Evolutionary conservation across 306 rosid species (phyloP).

Genomic region (Cucurbita ficifolia): DNA sequence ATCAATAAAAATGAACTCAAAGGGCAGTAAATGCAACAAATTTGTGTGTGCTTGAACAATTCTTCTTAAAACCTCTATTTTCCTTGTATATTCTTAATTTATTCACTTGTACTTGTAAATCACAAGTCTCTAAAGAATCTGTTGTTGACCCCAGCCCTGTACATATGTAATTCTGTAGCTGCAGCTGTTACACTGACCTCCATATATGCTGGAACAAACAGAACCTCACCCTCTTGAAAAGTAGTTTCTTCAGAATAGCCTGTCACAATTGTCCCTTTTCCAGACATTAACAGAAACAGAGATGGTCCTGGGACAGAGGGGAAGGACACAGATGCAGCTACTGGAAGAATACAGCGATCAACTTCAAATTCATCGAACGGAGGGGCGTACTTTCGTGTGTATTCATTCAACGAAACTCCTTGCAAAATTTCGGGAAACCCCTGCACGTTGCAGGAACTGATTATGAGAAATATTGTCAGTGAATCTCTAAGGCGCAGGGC

Average conservation of each 20-base stretch:
- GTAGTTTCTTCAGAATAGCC: conserved; percentile 4
- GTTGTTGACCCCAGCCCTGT: conserved; percentile 30
- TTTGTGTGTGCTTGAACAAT: background rate
- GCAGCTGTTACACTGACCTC: conserved; percentile 13
- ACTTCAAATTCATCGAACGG: conserved; percentile 29
- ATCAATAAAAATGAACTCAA: background rate
- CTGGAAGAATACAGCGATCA: conserved; percentile 22
- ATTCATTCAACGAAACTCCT: conserved; percentile 20
- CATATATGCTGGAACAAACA: conserved; percentile 21
- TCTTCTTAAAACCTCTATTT: background rate
- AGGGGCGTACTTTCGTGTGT: conserved; percentile 18
- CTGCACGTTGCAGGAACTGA: conserved; percentile 9
- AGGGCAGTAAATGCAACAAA: background rate
- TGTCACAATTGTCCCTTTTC: conserved; percentile 17
- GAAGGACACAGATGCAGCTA: conserved; percentile 13
- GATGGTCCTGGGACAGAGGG: conserved; percentile 27
- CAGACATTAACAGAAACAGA: conserved; percentile 18
- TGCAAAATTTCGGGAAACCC: conserved; percentile 27
- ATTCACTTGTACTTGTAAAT: background rate
- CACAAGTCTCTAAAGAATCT: conserved; percentile 15
- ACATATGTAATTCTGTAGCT: conserved; percentile 16
- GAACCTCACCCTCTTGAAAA: conserved; percentile 20
- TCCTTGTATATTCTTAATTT: background rate
- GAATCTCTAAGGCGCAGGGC: background rate
- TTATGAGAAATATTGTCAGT: background rate